Evolutionary conservation across 1,284 basidiomycete genomes (phyloP), one percentile per base, ranked within the genome.

Genomic region (Malassezia japonica): DNA sequence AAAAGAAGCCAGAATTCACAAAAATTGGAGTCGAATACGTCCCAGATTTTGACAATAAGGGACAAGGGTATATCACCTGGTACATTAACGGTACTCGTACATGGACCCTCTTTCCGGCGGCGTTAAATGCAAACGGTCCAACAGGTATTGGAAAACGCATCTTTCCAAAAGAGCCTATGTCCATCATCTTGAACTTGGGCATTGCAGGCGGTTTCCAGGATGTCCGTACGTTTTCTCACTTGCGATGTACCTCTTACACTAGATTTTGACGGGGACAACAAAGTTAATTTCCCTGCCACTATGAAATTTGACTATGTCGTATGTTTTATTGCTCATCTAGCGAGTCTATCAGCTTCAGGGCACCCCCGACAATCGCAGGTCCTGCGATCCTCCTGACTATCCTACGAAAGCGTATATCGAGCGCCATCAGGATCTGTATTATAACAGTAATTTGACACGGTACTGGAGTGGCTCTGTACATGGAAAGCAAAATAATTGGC

Each of bases 231-330:
- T n/a, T 25, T 2, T 21, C 33, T 15, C 6, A 25, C 33, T 29
- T n/a, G n/a, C n/a, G n/a, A n/a, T n/a, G n/a, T n/a, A n/a, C n/a
- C n/a, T n/a, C n/a, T n/a, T 31, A 29, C 24, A 9, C 33, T n/a
- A 54, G 37, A 31, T 53, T 2, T 59, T 50, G 55, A 18, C 28
- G 10, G 25, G 41, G 9, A 23, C 3, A 18, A 34, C 7, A 16
- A 36, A 10, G 37, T 78, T 42, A 63, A 55, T 13, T 75, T 76
- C 65, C 77, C 76, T 16, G 76, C 76, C 34, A 67, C 75, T 39
- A 68, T 77, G 62, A 60, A 64, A 20, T 24, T 64, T 34, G 60
- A 64, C 31, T 60, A 64, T 18, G 35, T 64, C n/a, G n/a, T n/a
- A n/a, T n/a, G n/a, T n/a, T n/a, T n/a, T n/a, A n/a, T n/a, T n/a